Percentiles rank a stretch among this genome's conserved stretches.
Conservation (phyloP, 31 red algal genomes). For the Porphyra umbilicalis region DNA sequence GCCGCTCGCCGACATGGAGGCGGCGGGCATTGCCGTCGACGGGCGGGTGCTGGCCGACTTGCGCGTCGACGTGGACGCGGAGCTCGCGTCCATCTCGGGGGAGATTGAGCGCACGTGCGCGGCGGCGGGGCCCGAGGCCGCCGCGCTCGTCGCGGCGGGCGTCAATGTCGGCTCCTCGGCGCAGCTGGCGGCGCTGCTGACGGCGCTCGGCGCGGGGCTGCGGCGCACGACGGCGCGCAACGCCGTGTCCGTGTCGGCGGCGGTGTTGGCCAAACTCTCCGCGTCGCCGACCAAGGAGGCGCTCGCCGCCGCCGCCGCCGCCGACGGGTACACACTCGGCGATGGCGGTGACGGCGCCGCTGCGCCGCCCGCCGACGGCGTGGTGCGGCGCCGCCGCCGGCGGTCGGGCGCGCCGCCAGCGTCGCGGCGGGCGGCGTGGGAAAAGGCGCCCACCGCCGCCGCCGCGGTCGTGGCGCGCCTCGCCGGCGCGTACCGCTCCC, state of each 20-base stretch:
- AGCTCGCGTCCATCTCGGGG: not conserved
- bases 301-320: not conserved
- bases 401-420: not conserved
- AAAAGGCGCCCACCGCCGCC: not conserved
- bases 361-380: not conserved
- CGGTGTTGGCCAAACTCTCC: not conserved
- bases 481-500: not conserved
- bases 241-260: not conserved
- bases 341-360: not conserved
- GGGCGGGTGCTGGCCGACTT: not conserved
- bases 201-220: not conserved
- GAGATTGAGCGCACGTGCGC: not conserved
- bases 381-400: not conserved
- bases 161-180: not conserved
- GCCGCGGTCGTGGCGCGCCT: not conserved
- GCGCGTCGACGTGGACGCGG: not conserved
- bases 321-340: not conserved
- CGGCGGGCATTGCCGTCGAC: conserved; percentile 26
- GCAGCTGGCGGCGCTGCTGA: not conserved
- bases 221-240: not conserved
- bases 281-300: not conserved
- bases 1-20: conserved; percentile 54
- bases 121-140: not conserved
- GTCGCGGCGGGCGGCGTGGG: not conserved
- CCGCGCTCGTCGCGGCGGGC: not conserved